A percentile compares a stretch with the other conserved stretches of the same genome.
These are phyloP conservation scores for Lachnellula hyalina DNA, from an alignment of 2,329 filamentous ascomycete genomes.

Conservation along the genomic window DNA sequence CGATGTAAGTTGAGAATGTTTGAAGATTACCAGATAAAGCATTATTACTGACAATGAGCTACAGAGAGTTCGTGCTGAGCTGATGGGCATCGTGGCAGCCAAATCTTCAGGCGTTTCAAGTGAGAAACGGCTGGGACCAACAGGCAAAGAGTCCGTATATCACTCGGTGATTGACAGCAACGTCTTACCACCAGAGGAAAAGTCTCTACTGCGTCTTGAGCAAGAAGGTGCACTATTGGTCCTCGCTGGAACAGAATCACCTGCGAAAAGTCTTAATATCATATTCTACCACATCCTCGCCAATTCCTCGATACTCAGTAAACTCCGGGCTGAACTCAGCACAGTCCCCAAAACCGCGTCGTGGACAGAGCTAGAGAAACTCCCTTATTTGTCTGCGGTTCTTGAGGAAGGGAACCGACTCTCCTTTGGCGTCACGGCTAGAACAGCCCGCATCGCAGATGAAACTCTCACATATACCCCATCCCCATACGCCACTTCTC, in stretches of 20 bases:
- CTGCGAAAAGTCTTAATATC: constrained; percentile 28
- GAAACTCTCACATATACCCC: constrained; percentile 7
- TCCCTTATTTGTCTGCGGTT: constrained; percentile 28
- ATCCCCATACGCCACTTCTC: neutral
- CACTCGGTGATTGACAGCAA: constrained; percentile 2
- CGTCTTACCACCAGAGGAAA: constrained; percentile 25
- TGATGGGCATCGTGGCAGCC: neutral
- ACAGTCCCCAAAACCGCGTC: neutral
- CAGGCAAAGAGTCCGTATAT: constrained; percentile 6
- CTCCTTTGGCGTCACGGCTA: constrained; percentile 28
- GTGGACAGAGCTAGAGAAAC: constrained; percentile 18
- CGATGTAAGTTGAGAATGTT: constrained; percentile 1
- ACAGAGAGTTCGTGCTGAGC: constrained; percentile 6
- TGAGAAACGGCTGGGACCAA: neutral
- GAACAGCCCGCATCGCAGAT: constrained; percentile 24
- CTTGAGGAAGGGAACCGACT: constrained; percentile 31
- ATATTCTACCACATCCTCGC: constrained; percentile 33
- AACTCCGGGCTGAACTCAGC: constrained; percentile 32
- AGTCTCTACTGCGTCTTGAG: constrained; percentile 27
- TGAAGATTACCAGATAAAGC: no score
- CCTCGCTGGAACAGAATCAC: constrained; percentile 34
- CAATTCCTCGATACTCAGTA: constrained; percentile 26
- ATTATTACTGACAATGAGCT: neutral
- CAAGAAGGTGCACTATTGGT: constrained; percentile 31
- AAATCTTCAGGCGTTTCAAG: neutral